These are phyloP conservation scores for Colletotrichum eleusines DNA, from an alignment of 2,329 filamentous ascomycete species.

Conservation along the genomic window DNA sequence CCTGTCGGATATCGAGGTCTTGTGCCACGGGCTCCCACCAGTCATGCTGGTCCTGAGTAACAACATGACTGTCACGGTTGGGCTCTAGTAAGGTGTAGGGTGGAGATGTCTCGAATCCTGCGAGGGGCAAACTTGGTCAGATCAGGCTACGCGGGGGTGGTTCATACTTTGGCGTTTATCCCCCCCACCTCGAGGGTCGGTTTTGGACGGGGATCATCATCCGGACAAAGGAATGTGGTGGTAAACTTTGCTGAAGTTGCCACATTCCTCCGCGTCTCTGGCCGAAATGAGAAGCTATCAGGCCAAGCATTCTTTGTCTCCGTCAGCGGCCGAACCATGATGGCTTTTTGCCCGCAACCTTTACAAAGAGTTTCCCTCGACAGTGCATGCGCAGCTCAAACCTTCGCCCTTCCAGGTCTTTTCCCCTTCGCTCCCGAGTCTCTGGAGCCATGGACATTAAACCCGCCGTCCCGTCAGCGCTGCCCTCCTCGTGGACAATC, in stretches of 20 bases:
- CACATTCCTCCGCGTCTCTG: constrained; percentile 41
- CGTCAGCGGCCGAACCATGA: constrained; percentile 28
- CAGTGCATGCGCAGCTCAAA: constrained; percentile 36
- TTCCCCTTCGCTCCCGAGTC: background rate
- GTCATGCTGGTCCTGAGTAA: constrained; percentile 86
- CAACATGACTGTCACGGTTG: constrained; percentile 89
- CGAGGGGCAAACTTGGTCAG: constrained; percentile 34
- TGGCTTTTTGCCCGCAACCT: constrained; percentile 32
- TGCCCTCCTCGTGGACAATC: constrained; percentile 34
- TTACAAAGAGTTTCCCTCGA: constrained; percentile 41
- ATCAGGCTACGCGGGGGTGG: constrained; percentile 37
- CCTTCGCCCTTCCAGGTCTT: constrained; percentile 7
- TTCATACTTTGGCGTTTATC: constrained; percentile 35
- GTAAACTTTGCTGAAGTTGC: constrained; percentile 35
- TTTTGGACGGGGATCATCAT: constrained; percentile 32
- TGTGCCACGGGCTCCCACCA: constrained; percentile 82
- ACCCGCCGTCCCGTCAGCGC: constrained; percentile 29
- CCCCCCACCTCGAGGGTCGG: constrained; percentile 5
- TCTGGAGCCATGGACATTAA: constrained; percentile 39
- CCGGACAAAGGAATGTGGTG: constrained; percentile 40
- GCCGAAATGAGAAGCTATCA: constrained; percentile 39
- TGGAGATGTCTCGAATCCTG: constrained; percentile 32
- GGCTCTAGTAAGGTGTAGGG: constrained; percentile 59
- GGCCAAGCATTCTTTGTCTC: constrained; percentile 39
- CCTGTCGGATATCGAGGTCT: constrained; percentile 80